These are phyloP conservation scores for Ramaria sp. DNA, from an alignment of 768 basidiomycete genomes.

Conservation along the genomic window DNA sequence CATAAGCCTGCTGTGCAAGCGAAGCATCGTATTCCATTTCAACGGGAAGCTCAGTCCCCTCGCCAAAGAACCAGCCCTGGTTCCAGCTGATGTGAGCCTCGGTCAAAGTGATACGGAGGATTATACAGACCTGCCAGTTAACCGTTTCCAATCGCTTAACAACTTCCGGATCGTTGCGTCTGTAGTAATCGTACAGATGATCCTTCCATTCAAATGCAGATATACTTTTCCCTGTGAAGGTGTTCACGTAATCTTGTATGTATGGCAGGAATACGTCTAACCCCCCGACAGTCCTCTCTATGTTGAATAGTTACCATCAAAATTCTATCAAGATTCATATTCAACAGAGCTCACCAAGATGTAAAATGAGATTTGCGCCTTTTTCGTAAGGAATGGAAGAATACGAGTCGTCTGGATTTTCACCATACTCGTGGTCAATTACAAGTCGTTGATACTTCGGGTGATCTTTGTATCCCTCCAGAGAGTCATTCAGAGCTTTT, in stretches of 20 bases:
- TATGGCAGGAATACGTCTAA: slow-evolving; percentile 79
- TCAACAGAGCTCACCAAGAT: slow-evolving; percentile 46
- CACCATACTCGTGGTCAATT: slow-evolving; percentile 59
- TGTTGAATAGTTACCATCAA: not conserved
- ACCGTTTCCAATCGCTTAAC: slow-evolving; percentile 55
- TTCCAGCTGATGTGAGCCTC: not conserved
- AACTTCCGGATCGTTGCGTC: slow-evolving; percentile 46
- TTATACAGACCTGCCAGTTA: slow-evolving; percentile 59
- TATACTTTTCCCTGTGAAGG: slow-evolving; percentile 75
- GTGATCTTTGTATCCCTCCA: slow-evolving; percentile 44
- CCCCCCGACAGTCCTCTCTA: slow-evolving; percentile 69
- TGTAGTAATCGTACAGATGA: slow-evolving; percentile 66
- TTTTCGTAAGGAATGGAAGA: slow-evolving; percentile 75
- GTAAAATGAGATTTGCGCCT: slow-evolving; percentile 79
- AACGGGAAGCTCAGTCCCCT: slow-evolving; percentile 63
- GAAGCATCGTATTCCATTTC: slow-evolving; percentile 65
- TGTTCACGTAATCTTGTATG: slow-evolving; percentile 68
- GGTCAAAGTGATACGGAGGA: not conserved
- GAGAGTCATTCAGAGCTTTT: slow-evolving; percentile 59
- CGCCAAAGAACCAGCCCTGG: slow-evolving; percentile 76
- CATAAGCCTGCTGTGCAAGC: slow-evolving; percentile 58
- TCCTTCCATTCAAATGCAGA: slow-evolving; percentile 76
- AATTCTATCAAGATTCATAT: not conserved
- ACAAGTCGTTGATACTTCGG: slow-evolving; percentile 76
- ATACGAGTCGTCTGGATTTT: slow-evolving; percentile 75